These are phyloP conservation scores for Capronia americana DNA, from an alignment of 2,329 filamentous ascomycete species.

Conservation along the genomic window DNA sequence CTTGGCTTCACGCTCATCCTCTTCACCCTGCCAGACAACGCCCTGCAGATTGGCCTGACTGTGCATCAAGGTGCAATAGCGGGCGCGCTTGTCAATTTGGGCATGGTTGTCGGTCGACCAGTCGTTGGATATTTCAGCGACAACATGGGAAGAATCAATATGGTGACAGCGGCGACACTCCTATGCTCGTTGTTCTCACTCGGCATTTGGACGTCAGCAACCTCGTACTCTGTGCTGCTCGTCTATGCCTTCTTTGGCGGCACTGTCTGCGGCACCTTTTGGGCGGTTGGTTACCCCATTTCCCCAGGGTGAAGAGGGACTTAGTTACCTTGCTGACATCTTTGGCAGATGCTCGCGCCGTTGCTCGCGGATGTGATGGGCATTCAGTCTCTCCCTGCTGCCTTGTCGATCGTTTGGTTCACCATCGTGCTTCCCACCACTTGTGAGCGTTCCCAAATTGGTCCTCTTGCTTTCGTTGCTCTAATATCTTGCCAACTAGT, in stretches of 20 bases:
- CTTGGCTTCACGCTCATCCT: constrained; percentile 56
- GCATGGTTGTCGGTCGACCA: constrained; percentile 55
- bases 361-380: not conserved
- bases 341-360: not conserved
- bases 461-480: too few relatives aligned
- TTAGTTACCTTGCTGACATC: not conserved
- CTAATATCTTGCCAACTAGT: not conserved
- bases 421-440: not conserved
- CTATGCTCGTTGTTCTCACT: constrained; percentile 48
- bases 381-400: not conserved
- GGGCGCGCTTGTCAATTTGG: constrained; percentile 54
- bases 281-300: constrained; percentile 40
- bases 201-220: constrained; percentile 55
- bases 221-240: constrained; percentile 48
- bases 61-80: constrained; percentile 48
- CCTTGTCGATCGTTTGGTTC: not conserved
- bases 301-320: too few relatives aligned
- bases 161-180: constrained; percentile 49
- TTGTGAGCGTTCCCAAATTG: too few relatives aligned
- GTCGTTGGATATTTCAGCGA: constrained; percentile 54
- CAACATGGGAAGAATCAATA: constrained; percentile 50
- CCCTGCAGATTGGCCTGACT: constrained; percentile 50
- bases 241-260: constrained; percentile 54
- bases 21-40: constrained; percentile 55
- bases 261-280: constrained; percentile 55